Conservation (phyloP, 495 filamentous ascomycete species). For the Aspergillus bertholletiae region DNA sequence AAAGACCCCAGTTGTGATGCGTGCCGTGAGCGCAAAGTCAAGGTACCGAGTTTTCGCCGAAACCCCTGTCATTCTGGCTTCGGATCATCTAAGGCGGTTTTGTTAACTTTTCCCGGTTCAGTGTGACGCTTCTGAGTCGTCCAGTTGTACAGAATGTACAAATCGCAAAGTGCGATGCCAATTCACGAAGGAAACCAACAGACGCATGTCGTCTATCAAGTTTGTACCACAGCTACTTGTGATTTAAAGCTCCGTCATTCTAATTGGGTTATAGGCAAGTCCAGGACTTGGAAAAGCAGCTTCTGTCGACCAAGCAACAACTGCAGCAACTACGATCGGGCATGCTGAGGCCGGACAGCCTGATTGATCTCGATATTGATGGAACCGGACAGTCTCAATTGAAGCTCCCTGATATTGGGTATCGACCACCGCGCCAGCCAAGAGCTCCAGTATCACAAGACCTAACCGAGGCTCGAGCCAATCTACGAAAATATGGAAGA, state of each 20-base stretch:
- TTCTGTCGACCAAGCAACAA: constrained; percentile 69
- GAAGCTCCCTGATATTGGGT: constrained; percentile 67
- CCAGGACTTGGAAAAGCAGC: constrained; percentile 92
- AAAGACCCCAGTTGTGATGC: constrained; percentile 99
- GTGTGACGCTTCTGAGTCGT: constrained; percentile 95
- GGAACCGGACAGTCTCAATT: constrained; percentile 53
- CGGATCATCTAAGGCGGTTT: constrained; percentile 1
- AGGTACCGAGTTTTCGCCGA: constrained; percentile 46
- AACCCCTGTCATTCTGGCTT: background rate
- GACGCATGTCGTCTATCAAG: constrained; percentile 98
- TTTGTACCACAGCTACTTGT: constrained; percentile 29
- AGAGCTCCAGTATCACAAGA: constrained; percentile 60
- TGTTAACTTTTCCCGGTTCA: constrained; percentile 20
- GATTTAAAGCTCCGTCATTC: constrained; percentile 8
- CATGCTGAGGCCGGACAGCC: constrained; percentile 31
- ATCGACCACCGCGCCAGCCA: constrained; percentile 58
- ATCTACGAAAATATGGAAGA: constrained; percentile 68
- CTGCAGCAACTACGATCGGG: constrained; percentile 64
- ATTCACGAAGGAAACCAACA: constrained; percentile 98
- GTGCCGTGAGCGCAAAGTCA: constrained; percentile 96
- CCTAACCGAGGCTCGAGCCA: constrained; percentile 65
- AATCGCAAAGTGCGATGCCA: constrained; percentile 95
- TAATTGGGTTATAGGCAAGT: constrained; percentile 61
- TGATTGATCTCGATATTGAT: constrained; percentile 62
- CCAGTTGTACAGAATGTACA: constrained; percentile 93